Base-by-base conservation (phyloP, 1,139 yeast species). In the Yamadazyma jaroonii region DNA sequence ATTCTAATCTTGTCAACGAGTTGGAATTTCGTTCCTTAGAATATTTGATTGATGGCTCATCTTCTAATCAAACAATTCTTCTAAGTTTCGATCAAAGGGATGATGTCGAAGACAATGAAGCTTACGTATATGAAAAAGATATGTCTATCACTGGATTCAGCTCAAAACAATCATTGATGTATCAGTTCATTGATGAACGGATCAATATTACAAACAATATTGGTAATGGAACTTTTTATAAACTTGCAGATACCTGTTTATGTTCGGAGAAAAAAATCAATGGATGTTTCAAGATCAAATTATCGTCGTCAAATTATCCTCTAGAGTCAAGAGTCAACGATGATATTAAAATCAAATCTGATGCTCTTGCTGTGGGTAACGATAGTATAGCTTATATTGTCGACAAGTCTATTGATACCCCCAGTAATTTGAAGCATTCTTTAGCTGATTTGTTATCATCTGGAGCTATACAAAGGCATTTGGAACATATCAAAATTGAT, bases 1-100 rank as follows among this genome's bases (percentile, higher is more conserved):
- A 79, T 35, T 69, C 82, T 2, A 69, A 69, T 23, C 81, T 87
- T 56, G 94, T 85, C 3, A 72, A 75, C 15, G 96, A 88, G 52
- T 52, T 88, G 15, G 65, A 77, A 35, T 78, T 86, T 44, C 73
- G 92, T 43, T 70, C 75, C n/a, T 61, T 88, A 17, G 61, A 67
- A 3, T 45, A 69, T 29, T 61, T 86, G 36, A 72, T 90, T 13
- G 82, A 81, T 41, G 81, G 84, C 4, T 47, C 64, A 0, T 51
- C 63, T 0, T 25, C 57, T 0, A 62, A 72, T 29, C 88, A 81
- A 50, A 79, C 90, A 0, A 61, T 85, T 1, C 77, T 90, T 37
- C 68, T 87, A 7, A 63, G 65, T 28, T 36, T 41, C 64, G 57
- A 56, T 53, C 59, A 65, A 50, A 45, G 72, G 47, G 81, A 74